Conservation (phyloP, 352 stramenopile genomes). For the Phytophthora crassamura region DNA sequence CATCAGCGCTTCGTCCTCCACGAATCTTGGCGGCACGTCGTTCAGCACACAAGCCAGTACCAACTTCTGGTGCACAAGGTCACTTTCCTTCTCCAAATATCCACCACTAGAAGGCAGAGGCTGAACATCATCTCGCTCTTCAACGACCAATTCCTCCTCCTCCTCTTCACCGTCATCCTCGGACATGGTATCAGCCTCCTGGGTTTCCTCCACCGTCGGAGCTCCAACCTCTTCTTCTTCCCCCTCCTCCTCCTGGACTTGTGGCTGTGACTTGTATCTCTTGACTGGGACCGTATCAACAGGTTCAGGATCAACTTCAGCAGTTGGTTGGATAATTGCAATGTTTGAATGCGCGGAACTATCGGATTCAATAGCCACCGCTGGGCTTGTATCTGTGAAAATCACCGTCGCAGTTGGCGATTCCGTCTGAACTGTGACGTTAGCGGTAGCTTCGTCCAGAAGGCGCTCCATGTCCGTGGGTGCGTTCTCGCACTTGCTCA, state of each 20-base stretch:
- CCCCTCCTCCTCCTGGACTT: neutral
- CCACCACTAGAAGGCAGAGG: neutral
- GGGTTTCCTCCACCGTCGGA: neutral
- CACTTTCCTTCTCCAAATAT: slow-evolving; percentile 11
- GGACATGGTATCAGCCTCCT: neutral
- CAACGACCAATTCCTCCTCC: neutral
- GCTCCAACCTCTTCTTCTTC: neutral
- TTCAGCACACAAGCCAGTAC: slow-evolving; percentile 53
- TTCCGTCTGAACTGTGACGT: slow-evolving; percentile 10
- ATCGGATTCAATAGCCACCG: neutral
- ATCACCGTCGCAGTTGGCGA: neutral
- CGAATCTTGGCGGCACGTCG: slow-evolving; percentile 38
- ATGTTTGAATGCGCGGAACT: neutral
- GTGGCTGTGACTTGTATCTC: neutral
- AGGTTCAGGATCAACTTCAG: neutral
- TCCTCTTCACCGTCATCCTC: neutral
- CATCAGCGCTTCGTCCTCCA: slow-evolving; percentile 48
- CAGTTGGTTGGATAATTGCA: neutral
- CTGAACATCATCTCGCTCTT: neutral
- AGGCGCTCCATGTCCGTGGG: slow-evolving; percentile 32
- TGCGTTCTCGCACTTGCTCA: slow-evolving; percentile 48
- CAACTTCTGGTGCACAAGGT: slow-evolving; percentile 44
- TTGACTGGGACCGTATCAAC: neutral
- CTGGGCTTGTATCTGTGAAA: neutral
- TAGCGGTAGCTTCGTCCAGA: slow-evolving; percentile 23